A percentile compares a stretch with the other conserved stretches of the same genome.
These are phyloP conservation scores for Medicago lupulina DNA, from an alignment of 306 rosid species.

Conservation along the genomic window DNA sequence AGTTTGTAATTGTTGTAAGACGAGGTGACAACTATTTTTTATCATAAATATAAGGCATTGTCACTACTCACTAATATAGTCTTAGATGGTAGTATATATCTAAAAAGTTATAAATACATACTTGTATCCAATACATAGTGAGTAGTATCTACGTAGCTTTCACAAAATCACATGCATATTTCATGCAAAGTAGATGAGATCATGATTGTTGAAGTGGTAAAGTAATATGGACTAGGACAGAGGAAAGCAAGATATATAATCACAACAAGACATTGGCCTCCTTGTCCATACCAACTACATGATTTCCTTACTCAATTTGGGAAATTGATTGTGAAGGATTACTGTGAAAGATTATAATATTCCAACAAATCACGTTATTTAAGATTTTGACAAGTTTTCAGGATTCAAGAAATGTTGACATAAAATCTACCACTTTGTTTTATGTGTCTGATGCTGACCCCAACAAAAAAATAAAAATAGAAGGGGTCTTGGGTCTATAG, in stretches of 20 bases:
- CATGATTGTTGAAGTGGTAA: conserved; percentile 61
- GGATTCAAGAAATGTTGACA: conserved; percentile 40
- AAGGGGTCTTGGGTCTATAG: background rate
- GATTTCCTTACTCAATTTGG: background rate
- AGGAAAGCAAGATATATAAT: background rate
- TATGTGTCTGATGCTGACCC: conserved; percentile 21
- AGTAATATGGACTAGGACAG: conserved; percentile 42
- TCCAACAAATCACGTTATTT: conserved; percentile 4
- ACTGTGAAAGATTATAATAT: conserved; percentile 4
- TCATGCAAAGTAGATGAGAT: conserved; percentile 63
- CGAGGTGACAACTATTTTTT: too few relatives aligned
- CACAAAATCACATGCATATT: background rate
- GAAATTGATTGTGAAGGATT: conserved; percentile 23
- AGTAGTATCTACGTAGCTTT: background rate
- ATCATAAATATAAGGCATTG: too few relatives aligned
- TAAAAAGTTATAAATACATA: too few relatives aligned
- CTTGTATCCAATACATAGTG: too few relatives aligned
- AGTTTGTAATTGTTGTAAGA: too few relatives aligned
- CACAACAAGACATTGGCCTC: background rate
- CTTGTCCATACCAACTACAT: conserved; percentile 25
- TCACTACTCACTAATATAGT: too few relatives aligned
- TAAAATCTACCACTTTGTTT: conserved; percentile 30
- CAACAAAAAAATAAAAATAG: background rate
- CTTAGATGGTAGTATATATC: too few relatives aligned
- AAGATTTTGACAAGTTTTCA: conserved; percentile 17